These are phyloP conservation scores for Pichia occidentalis DNA, from an alignment of 805 yeast genomes.

Conservation along the genomic window DNA sequence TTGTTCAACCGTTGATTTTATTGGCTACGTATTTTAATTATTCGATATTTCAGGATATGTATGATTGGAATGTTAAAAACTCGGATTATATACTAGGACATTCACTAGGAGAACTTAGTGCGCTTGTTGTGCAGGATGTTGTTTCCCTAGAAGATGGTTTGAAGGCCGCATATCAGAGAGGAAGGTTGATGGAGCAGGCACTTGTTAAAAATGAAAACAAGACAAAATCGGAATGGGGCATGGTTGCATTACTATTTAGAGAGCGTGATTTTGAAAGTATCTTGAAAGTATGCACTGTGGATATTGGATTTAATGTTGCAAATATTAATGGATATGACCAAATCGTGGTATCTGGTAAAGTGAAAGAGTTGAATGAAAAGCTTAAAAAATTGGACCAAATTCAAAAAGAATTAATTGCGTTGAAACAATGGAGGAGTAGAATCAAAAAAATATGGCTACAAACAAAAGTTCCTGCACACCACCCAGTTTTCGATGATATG, in stretches of 20 bases:
- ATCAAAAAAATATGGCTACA: slow-evolving; percentile 24
- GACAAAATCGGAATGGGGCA: slow-evolving; percentile 31
- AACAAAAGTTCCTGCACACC: slow-evolving; percentile 31
- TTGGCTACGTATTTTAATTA: slow-evolving; percentile 22
- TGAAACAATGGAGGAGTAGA: slow-evolving; percentile 22
- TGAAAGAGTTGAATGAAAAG: slow-evolving; percentile 14
- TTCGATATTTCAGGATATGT: slow-evolving; percentile 13
- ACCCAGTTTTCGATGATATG: slow-evolving; percentile 26
- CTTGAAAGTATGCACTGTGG: slow-evolving; percentile 10
- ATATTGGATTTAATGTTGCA: slow-evolving; percentile 22
- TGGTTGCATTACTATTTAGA: slow-evolving; percentile 29
- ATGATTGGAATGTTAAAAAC: slow-evolving; percentile 16
- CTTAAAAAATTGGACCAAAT: slow-evolving; percentile 14
- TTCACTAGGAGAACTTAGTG: slow-evolving; percentile 32
- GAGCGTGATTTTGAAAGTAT: slow-evolving; percentile 20
- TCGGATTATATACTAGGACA: slow-evolving; percentile 29
- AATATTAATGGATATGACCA: slow-evolving; percentile 32
- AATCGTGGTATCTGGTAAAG: slow-evolving; percentile 29
- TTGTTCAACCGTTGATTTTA: slow-evolving; percentile 15
- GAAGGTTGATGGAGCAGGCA: slow-evolving; percentile 28
- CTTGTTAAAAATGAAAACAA: slow-evolving; percentile 12
- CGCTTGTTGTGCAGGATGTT: slow-evolving; percentile 25
- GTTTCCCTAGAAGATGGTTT: slow-evolving; percentile 24
- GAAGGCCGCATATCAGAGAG: slow-evolving; percentile 24
- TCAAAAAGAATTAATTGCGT: slow-evolving; percentile 12